phyloP scores from a whole-genome alignment of 441 rosid genomes.

The Pelargonium citronellum region DNA sequence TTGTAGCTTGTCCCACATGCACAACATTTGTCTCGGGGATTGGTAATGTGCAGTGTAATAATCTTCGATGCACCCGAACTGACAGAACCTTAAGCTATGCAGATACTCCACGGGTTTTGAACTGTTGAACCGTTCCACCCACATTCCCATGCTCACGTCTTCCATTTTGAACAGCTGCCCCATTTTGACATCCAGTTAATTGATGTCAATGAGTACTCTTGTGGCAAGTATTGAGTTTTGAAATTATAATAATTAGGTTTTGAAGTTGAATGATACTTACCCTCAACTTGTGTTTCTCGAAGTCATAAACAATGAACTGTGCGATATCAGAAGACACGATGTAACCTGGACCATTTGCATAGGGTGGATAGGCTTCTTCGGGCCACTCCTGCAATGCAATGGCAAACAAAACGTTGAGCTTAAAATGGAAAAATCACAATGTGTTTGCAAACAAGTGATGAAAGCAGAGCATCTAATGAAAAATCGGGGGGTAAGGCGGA shows the following conservation, averaged over 20 bases:
- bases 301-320: background rate
- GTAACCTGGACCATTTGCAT: background rate
- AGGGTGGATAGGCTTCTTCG: slow-evolving; percentile 1
- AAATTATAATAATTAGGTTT: too few relatives aligned
- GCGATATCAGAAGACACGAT: background rate
- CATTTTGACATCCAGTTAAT: background rate
- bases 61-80: slow-evolving; percentile 6
- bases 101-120: background rate
- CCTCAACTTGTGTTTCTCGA: background rate
- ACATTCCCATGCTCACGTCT: slow-evolving; percentile 3
- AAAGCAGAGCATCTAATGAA: too few relatives aligned
- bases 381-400: background rate
- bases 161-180: background rate
- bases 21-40: background rate
- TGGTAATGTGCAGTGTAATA: slow-evolving; percentile 3
- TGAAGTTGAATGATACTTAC: background rate
- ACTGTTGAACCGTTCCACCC: background rate
- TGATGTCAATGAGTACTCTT: too few relatives aligned
- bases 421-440: too few relatives aligned
- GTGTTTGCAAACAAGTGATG: too few relatives aligned
- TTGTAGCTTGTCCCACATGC: background rate
- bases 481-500: too few relatives aligned
- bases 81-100: background rate
- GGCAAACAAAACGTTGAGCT: background rate
- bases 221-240: too few relatives aligned